These are phyloP conservation scores for Strobilomyces confusus DNA, from an alignment of 768 basidiomycete species.

Conservation along the genomic window DNA sequence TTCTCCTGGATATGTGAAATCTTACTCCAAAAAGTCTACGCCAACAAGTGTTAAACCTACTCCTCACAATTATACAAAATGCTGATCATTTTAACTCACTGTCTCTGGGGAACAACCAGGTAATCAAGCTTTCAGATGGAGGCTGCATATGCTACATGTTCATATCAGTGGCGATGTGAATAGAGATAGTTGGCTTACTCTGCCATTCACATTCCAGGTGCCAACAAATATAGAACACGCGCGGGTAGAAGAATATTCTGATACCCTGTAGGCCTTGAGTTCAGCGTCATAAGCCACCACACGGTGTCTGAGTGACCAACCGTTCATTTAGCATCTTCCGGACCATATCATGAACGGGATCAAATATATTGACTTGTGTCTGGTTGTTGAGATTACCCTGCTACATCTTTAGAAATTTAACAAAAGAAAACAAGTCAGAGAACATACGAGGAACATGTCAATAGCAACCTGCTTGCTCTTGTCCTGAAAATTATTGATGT, in stretches of 20 bases:
- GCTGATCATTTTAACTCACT: conserved; percentile 43
- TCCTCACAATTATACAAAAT: not conserved
- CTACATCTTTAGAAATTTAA: not conserved
- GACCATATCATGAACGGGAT: conserved; percentile 90
- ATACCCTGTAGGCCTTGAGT: conserved; percentile 40
- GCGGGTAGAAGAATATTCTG: conserved; percentile 81
- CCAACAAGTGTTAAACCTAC: conserved; percentile 2
- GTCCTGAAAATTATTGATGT: conserved; percentile 98
- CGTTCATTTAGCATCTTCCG: conserved; percentile 65
- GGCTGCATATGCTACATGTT: conserved; percentile 37
- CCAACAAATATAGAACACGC: conserved; percentile 78
- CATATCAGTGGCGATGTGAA: conserved; percentile 5
- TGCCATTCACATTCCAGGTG: conserved; percentile 95
- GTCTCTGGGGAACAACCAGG: conserved; percentile 87
- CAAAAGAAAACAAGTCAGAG: not conserved
- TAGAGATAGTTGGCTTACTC: conserved; percentile 43
- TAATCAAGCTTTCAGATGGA: conserved; percentile 75
- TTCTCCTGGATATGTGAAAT: not conserved
- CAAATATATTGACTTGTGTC: conserved; percentile 83
- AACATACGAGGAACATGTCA: conserved; percentile 85
- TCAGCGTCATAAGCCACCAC: not conserved
- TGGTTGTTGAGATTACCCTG: conserved; percentile 93
- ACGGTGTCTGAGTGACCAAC: conserved; percentile 34
- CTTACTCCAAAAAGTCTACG: conserved; percentile 20
- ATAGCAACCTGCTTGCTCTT: conserved; percentile 92